Base-by-base conservation (phyloP, 1,139 yeast species). In the Saccharomyces pastorianus region DNA sequence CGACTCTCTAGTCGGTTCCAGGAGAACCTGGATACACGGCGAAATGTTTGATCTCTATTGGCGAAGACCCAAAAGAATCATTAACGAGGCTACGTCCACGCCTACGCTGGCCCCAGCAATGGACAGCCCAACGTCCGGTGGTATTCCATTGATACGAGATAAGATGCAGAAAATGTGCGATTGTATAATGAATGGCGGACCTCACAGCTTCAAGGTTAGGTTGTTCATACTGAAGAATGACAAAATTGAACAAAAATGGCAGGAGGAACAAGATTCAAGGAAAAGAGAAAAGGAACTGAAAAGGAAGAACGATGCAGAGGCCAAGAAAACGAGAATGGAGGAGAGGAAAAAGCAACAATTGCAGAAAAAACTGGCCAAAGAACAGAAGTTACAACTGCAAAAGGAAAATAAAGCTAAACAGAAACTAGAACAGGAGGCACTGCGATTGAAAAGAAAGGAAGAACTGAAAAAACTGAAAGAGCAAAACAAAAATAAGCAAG, bases 111-210 rank as follows among this genome's bases (percentile, higher is more conserved):
- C 23, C 23, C 23, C 44, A 55, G 71, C 73, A 52, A 55, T 59
- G 56, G 50, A 57, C 27, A 69, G 77, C 50, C 74, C 77, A 6
- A 64, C 71, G 42, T 78, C 78, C 13, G 76, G 59, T 28, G 85
- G 38, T 58, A 68, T 59, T 55, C 67, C 55, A 57, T 61, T 60
- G n/a, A 69, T 71, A 6, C 76, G 95, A 61, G 98, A 93, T 61
- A 84, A 84, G 53, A 90, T 91, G 96, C 87, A 89, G 55, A 89
- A 89, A 66, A 73, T 93, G 56, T 82, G 95, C 63, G 97, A 91
- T 61, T 83, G 91, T 55, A 72, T 76, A 0, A 71, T 90, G 73
- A 75, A 77, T 5, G 76, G 87, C 42, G 98, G 97, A 0, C 96
- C 96, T 0, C 99, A 93, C 70, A 71, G 74, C 0, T 88, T 88